Evolutionary conservation across 2,329 filamentous ascomycete species (phyloP).

Genomic region (Aspergillus carbonarius): DNA sequence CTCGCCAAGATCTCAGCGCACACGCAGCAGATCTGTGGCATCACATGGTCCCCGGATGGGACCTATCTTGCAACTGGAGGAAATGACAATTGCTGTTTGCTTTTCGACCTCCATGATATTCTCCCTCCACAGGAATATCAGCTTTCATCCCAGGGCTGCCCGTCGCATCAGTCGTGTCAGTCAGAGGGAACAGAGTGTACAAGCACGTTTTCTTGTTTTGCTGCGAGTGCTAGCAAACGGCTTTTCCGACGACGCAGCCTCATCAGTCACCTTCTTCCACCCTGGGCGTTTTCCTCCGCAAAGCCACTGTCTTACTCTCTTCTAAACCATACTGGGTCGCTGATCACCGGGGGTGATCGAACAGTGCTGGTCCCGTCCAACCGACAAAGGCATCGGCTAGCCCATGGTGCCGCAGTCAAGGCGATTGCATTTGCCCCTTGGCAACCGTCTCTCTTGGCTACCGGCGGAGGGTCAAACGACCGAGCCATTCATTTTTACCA

Average conservation of each 20-base stretch:
- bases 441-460: slow-evolving; percentile 82
- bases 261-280: slow-evolving; percentile 27
- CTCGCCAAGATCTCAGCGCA: slow-evolving; percentile 76
- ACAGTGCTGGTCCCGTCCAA: slow-evolving; percentile 55
- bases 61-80: slow-evolving; percentile 79
- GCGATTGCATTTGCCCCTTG: slow-evolving; percentile 96
- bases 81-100: slow-evolving; percentile 85
- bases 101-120: slow-evolving; percentile 70
- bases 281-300: slow-evolving; percentile 23
- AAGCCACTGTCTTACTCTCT: slow-evolving; percentile 22
- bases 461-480: slow-evolving; percentile 90
- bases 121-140: slow-evolving; percentile 21
- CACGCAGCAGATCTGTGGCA: slow-evolving; percentile 84
- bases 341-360: slow-evolving; percentile 34
- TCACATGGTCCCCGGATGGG: slow-evolving; percentile 82
- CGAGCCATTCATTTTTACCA: slow-evolving; percentile 97
- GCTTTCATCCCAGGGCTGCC: slow-evolving; percentile 10
- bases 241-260: slow-evolving; percentile 24
- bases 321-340: slow-evolving; percentile 25
- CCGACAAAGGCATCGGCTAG: slow-evolving; percentile 68
- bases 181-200: slow-evolving; percentile 15
- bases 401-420: slow-evolving; percentile 86
- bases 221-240: slow-evolving; percentile 19
- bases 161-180: slow-evolving; percentile 11
- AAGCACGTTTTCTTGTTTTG: slow-evolving; percentile 23